These are phyloP conservation scores for Penicillium canescens DNA, from an alignment of 495 filamentous ascomycete species.

Conservation along the genomic window DNA sequence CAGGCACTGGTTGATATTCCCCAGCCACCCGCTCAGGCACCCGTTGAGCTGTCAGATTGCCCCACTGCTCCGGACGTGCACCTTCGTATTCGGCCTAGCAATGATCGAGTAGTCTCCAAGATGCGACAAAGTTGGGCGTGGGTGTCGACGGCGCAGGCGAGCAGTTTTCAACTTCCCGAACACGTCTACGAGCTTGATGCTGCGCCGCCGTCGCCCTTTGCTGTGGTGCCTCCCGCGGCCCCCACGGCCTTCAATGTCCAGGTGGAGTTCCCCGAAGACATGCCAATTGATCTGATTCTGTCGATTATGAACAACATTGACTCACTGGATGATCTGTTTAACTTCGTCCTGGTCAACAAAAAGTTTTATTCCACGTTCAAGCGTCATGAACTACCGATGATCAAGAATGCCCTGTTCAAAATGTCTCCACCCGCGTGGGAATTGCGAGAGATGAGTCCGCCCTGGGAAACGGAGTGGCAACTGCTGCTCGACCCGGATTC, in stretches of 20 bases:
- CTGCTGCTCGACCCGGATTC: slow-evolving; percentile 43
- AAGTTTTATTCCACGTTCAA: slow-evolving; percentile 65
- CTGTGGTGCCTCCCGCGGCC: slow-evolving; percentile 9
- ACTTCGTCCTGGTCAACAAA: slow-evolving; percentile 53
- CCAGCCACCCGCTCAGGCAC: too few species aligned
- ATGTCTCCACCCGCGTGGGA: slow-evolving; percentile 68
- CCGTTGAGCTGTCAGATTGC: not conserved
- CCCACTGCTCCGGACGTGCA: not conserved
- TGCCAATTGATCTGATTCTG: slow-evolving; percentile 51
- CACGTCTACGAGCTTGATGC: slow-evolving; percentile 43
- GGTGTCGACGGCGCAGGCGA: slow-evolving; percentile 21
- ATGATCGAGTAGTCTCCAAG: slow-evolving; percentile 11
- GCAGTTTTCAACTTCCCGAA: slow-evolving; percentile 20
- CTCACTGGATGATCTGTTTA: slow-evolving; percentile 59
- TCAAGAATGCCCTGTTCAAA: slow-evolving; percentile 53
- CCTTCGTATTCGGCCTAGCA: too few species aligned
- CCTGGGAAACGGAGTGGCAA: slow-evolving; percentile 49
- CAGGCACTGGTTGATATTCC: too few species aligned
- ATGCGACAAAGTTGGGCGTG: slow-evolving; percentile 11
- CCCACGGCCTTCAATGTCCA: slow-evolving; percentile 5
- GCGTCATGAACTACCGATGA: slow-evolving; percentile 54
- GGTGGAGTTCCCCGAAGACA: slow-evolving; percentile 32
- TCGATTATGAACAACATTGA: slow-evolving; percentile 50
- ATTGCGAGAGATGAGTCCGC: slow-evolving; percentile 61
- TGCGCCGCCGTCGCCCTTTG: slow-evolving; percentile 26